Evolutionary conservation across 176 grass and related monocot species (phyloP).

Genomic region (Oropetium thomaeum): DNA sequence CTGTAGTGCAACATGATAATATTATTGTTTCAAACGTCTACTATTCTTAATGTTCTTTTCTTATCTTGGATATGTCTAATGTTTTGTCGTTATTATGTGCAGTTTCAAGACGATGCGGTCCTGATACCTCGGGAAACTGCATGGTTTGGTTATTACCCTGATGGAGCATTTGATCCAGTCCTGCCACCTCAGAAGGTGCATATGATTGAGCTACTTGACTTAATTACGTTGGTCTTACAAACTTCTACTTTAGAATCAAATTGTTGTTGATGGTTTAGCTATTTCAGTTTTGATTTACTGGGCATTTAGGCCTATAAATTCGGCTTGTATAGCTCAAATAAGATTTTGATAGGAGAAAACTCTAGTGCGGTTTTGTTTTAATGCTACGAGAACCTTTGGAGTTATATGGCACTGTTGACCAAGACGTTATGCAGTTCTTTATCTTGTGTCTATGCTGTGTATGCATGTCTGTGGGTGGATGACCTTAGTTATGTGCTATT

Average conservation of each 20-base stretch:
- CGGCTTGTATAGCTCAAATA: background rate
- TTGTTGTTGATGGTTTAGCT: background rate
- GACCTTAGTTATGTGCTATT: background rate
- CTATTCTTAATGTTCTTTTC: background rate
- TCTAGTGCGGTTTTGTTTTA: background rate
- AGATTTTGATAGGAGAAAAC: background rate
- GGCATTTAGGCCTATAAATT: background rate
- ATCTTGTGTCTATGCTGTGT: background rate
- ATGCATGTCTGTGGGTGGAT: too few species aligned
- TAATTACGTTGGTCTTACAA: background rate
- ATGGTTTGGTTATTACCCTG: constrained; percentile 97
- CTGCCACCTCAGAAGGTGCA: constrained; percentile 59
- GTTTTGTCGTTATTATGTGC: background rate
- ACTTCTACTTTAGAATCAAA: background rate
- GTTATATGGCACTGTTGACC: background rate
- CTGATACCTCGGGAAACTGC: constrained; percentile 88
- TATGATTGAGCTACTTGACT: background rate
- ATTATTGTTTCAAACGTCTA: background rate
- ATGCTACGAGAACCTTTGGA: too few species aligned
- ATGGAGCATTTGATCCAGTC: constrained; percentile 64
- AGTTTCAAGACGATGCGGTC: constrained; percentile 76
- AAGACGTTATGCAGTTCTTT: background rate
- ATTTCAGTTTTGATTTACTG: background rate
- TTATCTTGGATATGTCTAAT: background rate
- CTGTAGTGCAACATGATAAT: background rate